Evolutionary conservation across 441 rosid genomes (phyloP).

Genomic region (Erysimum pusillum): DNA sequence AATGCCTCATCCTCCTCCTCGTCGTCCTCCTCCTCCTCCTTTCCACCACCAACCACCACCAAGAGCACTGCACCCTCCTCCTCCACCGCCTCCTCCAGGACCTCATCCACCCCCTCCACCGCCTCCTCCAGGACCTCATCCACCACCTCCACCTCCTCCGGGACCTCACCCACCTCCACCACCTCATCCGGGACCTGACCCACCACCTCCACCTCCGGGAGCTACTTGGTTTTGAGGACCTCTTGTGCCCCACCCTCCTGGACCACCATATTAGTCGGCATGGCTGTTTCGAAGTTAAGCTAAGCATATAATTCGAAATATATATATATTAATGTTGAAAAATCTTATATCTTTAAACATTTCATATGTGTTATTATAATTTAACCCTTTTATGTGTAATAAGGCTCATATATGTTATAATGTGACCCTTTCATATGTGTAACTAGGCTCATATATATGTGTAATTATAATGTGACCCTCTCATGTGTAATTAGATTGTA

Average conservation of each 20-base stretch:
- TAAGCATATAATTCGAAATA: constrained; percentile 4
- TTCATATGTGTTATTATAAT: constrained; percentile 8
- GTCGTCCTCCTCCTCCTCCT: constrained; percentile 20
- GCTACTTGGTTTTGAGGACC: constrained; percentile 27
- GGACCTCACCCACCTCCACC: constrained; percentile 25
- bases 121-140: constrained; percentile 21
- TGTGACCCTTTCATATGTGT: neutral
- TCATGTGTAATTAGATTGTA: neutral
- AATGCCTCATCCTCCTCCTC: constrained; percentile 43
- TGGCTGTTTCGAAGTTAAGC: neutral
- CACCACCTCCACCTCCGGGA: constrained; percentile 37
- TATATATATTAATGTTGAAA: constrained; percentile 16
- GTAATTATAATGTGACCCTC: neutral
- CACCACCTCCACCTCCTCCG: constrained; percentile 38
- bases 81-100: constrained; percentile 3
- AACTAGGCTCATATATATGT: neutral
- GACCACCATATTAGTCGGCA: constrained; percentile 21
- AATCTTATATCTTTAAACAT: neutral
- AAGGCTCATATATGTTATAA: neutral
- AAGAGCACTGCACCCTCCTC: constrained; percentile 20
- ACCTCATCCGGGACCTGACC: constrained; percentile 10
- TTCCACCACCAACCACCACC: too few species aligned
- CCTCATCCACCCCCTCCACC: constrained; percentile 33
- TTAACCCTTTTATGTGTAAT: neutral
- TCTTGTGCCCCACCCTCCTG: neutral